phyloP scores from a whole-genome alignment of 2,329 filamentous ascomycete species.

The Calonectria crousiana region DNA sequence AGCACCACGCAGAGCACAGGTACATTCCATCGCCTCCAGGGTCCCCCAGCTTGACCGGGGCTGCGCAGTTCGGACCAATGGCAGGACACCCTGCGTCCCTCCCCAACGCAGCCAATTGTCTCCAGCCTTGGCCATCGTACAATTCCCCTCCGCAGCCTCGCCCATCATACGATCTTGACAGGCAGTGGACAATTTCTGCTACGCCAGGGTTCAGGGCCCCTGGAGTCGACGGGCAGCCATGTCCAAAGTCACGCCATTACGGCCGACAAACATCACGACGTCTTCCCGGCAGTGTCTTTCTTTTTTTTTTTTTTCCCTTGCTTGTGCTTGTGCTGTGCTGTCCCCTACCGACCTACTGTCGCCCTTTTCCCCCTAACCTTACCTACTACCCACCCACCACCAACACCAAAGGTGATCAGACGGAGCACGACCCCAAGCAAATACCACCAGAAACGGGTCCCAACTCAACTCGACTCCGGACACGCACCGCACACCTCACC shows the following conservation, averaged over 20 bases:
- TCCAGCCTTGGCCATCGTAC: constrained; percentile 44
- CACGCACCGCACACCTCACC: constrained; percentile 16
- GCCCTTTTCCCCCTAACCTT: constrained; percentile 5
- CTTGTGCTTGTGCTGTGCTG: constrained; percentile 20
- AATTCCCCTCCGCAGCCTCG: constrained; percentile 53
- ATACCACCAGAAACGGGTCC: constrained; percentile 6
- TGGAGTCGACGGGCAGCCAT: constrained; percentile 38
- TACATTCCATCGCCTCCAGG: not conserved
- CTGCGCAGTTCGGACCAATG: constrained; percentile 22
- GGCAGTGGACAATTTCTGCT: constrained; percentile 43
- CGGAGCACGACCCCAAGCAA: constrained; percentile 6
- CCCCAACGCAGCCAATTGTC: constrained; percentile 38
- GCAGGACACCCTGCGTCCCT: constrained; percentile 23
- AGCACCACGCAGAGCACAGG: constrained; percentile 1
- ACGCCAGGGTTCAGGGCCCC: constrained; percentile 46
- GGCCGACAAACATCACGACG: constrained; percentile 44
- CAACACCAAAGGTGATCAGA: constrained; percentile 1
- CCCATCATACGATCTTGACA: constrained; percentile 53
- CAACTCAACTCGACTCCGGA: constrained; percentile 14
- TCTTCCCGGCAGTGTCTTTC: constrained; percentile 35
- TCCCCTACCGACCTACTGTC: constrained; percentile 19
- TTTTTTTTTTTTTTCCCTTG: constrained; percentile 17
- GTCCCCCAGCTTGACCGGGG: constrained; percentile 10
- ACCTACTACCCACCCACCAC: constrained; percentile 4
- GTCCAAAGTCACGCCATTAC: constrained; percentile 47